phyloP scores from a whole-genome alignment of 2,329 filamentous ascomycete genomes.

The Colletotrichum eleusines region DNA sequence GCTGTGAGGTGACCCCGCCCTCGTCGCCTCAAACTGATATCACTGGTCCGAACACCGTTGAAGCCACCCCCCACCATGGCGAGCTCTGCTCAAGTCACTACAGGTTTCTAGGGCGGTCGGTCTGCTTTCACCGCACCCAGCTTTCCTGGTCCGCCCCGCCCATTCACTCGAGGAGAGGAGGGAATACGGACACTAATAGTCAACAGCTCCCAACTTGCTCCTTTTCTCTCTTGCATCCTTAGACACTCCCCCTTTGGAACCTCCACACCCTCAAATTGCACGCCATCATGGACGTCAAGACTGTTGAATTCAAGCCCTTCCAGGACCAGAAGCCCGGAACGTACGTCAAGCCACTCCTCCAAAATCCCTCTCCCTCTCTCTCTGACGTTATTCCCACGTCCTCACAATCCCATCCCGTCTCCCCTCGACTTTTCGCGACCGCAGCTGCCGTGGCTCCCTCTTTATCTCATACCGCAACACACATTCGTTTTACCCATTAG shows the following conservation, averaged over 20 bases:
- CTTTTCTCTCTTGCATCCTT: constrained; percentile 31
- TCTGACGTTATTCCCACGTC: constrained; percentile 47
- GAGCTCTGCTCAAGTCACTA: constrained; percentile 7
- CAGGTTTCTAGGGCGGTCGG: constrained; percentile 5
- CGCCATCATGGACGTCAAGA: constrained; percentile 76
- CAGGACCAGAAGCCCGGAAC: constrained; percentile 99
- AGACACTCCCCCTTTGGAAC: constrained; percentile 9
- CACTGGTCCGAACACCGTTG: constrained; percentile 23
- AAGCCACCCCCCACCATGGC: constrained; percentile 35
- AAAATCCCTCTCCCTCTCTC: constrained; percentile 43
- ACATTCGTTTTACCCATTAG: constrained; percentile 11
- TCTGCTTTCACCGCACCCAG: constrained; percentile 19
- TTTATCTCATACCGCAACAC: constrained; percentile 24
- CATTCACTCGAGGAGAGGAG: constrained; percentile 1
- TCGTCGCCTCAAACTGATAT: constrained; percentile 37
- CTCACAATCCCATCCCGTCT: constrained; percentile 40
- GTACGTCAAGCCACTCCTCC: constrained; percentile 71
- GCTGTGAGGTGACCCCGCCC: constrained; percentile 26
- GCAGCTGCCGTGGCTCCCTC: constrained; percentile 39
- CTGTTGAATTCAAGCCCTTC: constrained; percentile 86
- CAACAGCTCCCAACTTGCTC: constrained; percentile 40
- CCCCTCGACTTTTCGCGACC: constrained; percentile 25
- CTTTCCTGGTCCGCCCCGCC: constrained; percentile 17
- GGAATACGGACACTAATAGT: constrained; percentile 10
- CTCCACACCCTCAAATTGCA: constrained; percentile 34